phyloP scores from a whole-genome alignment of 2,329 filamentous ascomycete genomes.

The Tolypocladium tropicale region DNA sequence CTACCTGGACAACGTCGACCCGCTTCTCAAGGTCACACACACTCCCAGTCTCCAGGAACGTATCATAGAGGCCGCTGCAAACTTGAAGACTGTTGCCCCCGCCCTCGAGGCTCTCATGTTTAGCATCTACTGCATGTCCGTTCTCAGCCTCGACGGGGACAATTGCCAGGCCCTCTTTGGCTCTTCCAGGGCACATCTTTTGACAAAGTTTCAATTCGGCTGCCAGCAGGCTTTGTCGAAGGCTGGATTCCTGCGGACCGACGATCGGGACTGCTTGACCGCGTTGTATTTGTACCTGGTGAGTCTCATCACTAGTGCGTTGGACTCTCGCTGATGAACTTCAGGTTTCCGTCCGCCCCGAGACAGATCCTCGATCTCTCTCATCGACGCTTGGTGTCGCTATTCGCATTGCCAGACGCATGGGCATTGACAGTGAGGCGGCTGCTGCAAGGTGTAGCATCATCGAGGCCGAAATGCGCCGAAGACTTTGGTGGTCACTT shows the following conservation, averaged over 20 bases:
- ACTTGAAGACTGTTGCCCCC: constrained; percentile 27
- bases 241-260: constrained; percentile 36
- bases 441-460: constrained; percentile 10
- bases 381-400: constrained; percentile 42
- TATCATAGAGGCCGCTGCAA: constrained; percentile 37
- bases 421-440: constrained; percentile 43
- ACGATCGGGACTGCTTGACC: constrained; percentile 42
- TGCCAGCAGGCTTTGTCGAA: constrained; percentile 44
- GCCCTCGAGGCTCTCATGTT: constrained; percentile 47
- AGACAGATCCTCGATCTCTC: constrained; percentile 37
- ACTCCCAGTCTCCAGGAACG: constrained; percentile 40
- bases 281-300: constrained; percentile 48
- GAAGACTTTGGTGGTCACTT: constrained; percentile 53
- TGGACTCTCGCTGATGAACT: not conserved
- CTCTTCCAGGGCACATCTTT: constrained; percentile 27
- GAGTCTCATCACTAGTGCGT: constrained; percentile 8
- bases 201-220: constrained; percentile 33
- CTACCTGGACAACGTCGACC: constrained; percentile 48
- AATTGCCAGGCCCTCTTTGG: constrained; percentile 33
- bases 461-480: constrained; percentile 49
- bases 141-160: constrained; percentile 29
- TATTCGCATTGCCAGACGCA: constrained; percentile 45
- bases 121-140: constrained; percentile 34
- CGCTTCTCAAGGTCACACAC: constrained; percentile 49
- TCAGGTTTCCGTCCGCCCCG: constrained; percentile 20